A percentile compares a stretch with the other conserved stretches of the same genome.
phyloP scores from a whole-genome alignment of 306 rosid genomes.

The Fagus sylvatica region DNA sequence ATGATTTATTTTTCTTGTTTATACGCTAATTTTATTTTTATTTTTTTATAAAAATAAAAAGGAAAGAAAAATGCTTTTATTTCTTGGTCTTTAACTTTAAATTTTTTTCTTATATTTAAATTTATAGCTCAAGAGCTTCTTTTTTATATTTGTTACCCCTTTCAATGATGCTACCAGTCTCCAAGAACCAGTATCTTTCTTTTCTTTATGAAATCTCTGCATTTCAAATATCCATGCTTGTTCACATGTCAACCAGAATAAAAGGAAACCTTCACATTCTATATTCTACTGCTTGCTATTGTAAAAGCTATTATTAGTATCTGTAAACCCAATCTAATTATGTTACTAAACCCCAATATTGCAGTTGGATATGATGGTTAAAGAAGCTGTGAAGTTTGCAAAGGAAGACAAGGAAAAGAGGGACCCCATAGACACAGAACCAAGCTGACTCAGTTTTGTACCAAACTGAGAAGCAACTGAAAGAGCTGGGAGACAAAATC shows the following conservation, averaged over 20 bases:
- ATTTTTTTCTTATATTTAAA: too few species aligned
- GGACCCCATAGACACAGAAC: slow-evolving; percentile 86
- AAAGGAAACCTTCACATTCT: too few species aligned
- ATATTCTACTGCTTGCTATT: too few species aligned
- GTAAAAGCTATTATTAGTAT: background rate
- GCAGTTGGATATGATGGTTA: slow-evolving; percentile 82
- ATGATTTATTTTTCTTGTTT: too few species aligned
- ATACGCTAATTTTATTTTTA: too few species aligned
- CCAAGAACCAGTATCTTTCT: background rate
- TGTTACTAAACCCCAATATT: slow-evolving; percentile 2
- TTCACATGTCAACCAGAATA: too few species aligned
- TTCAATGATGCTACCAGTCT: too few species aligned
- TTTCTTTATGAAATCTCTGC: background rate
- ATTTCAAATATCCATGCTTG: background rate
- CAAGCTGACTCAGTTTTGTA: slow-evolving; percentile 89
- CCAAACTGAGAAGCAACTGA: slow-evolving; percentile 84
- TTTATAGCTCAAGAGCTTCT: too few species aligned
- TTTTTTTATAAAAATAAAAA: too few species aligned
- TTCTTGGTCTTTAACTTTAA: too few species aligned
- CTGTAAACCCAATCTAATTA: background rate
- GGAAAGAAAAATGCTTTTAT: too few species aligned
- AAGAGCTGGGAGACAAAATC: slow-evolving; percentile 84
- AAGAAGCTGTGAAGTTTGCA: slow-evolving; percentile 68
- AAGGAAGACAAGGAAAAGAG: slow-evolving; percentile 92
- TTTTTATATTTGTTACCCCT: too few species aligned